Conservation (phyloP, 2,329 filamentous ascomycete species). For the Karstenula rhodostoma region DNA sequence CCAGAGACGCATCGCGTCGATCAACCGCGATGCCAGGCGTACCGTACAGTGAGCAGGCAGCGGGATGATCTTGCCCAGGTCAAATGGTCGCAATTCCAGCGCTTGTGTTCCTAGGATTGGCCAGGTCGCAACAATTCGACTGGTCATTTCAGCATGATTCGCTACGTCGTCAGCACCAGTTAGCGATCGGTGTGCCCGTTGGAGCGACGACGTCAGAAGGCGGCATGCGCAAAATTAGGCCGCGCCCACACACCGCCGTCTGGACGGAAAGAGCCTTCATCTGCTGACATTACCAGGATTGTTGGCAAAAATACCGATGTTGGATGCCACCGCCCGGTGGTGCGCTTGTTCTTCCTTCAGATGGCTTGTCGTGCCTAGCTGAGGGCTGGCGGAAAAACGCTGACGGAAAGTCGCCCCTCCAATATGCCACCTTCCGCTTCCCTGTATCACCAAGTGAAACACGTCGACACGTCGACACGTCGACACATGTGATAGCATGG, state of each 20-base stretch:
- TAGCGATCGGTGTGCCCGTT: constrained; percentile 26
- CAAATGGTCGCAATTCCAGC: constrained; percentile 5
- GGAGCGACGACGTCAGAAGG: constrained; percentile 17
- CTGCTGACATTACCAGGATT: constrained; percentile 11
- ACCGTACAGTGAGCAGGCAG: constrained; percentile 24
- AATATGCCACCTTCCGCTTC: constrained; percentile 20
- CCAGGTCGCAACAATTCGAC: constrained; percentile 13
- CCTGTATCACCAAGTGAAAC: constrained; percentile 26
- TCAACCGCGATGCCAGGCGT: constrained; percentile 22
- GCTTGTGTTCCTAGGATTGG: constrained; percentile 7
- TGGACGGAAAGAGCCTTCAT: not conserved
- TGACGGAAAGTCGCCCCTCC: constrained; percentile 10
- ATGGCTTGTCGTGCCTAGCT: constrained; percentile 7
- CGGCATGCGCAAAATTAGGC: constrained; percentile 24
- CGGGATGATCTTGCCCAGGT: constrained; percentile 23
- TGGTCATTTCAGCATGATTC: constrained; percentile 16
- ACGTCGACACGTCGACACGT: constrained; percentile 34
- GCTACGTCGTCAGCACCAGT: constrained; percentile 13
- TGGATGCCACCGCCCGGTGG: constrained; percentile 5
- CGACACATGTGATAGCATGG: constrained; percentile 29
- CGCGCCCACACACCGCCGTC: constrained; percentile 27
- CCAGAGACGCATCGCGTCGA: constrained; percentile 16
- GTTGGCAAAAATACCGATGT: constrained; percentile 2
- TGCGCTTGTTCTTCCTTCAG: constrained; percentile 11
- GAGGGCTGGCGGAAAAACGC: constrained; percentile 13